Conservation (phyloP, 2,329 filamentous ascomycete genomes). For the Alternaria viburni region DNA sequence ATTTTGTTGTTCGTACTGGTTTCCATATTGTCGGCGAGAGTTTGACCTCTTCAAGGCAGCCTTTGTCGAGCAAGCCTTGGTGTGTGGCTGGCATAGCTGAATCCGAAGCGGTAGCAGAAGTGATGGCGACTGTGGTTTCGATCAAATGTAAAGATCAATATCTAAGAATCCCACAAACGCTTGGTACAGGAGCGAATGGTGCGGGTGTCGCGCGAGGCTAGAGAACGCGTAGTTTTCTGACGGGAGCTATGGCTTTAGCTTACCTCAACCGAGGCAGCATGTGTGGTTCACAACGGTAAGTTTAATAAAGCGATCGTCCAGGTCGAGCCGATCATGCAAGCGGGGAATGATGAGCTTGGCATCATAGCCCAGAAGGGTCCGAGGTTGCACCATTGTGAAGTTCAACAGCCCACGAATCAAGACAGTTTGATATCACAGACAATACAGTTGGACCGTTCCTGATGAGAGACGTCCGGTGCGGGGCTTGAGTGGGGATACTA, state of each 20-base stretch:
- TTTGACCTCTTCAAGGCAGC: conserved; percentile 31
- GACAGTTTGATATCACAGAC: conserved; percentile 4
- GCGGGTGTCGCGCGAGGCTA: background rate
- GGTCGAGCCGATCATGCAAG: background rate
- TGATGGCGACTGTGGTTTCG: background rate
- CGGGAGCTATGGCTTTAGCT: background rate
- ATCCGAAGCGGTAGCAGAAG: background rate
- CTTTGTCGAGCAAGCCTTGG: conserved; percentile 37
- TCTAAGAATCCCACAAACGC: background rate
- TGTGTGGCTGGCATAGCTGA: conserved; percentile 36
- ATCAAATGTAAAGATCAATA: background rate
- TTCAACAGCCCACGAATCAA: background rate
- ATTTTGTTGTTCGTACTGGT: conserved; percentile 32
- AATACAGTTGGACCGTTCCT: conserved; percentile 16
- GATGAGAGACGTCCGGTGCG: conserved; percentile 10
- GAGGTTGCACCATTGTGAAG: background rate
- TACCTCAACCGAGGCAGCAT: background rate
- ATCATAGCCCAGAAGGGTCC: background rate
- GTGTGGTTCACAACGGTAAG: background rate
- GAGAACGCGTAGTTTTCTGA: background rate
- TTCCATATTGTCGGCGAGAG: conserved; percentile 35
- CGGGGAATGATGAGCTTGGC: background rate
- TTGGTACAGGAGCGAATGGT: background rate
- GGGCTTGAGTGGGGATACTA: conserved; percentile 11
- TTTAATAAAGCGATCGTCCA: background rate